Conservation (phyloP, 129 eudicot genomes). For the Sambucus nigra region DNA sequence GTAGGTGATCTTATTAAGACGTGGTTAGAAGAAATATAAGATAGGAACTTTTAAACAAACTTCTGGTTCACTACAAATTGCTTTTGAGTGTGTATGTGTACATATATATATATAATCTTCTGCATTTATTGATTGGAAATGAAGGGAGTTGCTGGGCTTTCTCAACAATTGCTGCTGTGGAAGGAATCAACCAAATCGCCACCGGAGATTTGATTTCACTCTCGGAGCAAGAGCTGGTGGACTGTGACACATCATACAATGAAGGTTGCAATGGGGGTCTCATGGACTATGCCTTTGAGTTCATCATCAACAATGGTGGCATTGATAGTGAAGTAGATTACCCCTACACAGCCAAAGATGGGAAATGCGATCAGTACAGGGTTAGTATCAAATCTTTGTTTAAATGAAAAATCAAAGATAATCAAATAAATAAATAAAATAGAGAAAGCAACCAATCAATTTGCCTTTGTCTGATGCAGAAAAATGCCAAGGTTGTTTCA, state of each 20-base stretch:
- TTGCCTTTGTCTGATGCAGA: conserved; percentile 8
- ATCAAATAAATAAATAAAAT: neutral
- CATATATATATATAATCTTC: neutral
- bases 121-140: conserved; percentile 7
- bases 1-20: no score
- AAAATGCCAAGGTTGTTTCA: conserved; percentile 25
- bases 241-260: conserved; percentile 42
- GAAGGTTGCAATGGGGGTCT: conserved; percentile 52
- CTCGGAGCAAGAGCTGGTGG: conserved; percentile 46
- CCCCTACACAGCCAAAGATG: conserved; percentile 44
- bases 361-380: conserved; percentile 35
- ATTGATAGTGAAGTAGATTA: conserved; percentile 35
- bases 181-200: conserved; percentile 38
- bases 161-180: conserved; percentile 33
- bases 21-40: no score
- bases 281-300: conserved; percentile 44
- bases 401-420: neutral
- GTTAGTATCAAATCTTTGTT: conserved; percentile 14
- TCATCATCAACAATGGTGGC: conserved; percentile 51
- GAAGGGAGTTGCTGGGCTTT: conserved; percentile 60
- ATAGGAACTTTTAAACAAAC: neutral
- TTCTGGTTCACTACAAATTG: neutral
- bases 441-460: neutral
- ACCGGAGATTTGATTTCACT: conserved; percentile 34
- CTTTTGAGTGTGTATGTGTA: no score